These are phyloP conservation scores for Cryptococcus neoformans DNA, from an alignment of 1,284 basidiomycete genomes.

Conservation along the genomic window DNA sequence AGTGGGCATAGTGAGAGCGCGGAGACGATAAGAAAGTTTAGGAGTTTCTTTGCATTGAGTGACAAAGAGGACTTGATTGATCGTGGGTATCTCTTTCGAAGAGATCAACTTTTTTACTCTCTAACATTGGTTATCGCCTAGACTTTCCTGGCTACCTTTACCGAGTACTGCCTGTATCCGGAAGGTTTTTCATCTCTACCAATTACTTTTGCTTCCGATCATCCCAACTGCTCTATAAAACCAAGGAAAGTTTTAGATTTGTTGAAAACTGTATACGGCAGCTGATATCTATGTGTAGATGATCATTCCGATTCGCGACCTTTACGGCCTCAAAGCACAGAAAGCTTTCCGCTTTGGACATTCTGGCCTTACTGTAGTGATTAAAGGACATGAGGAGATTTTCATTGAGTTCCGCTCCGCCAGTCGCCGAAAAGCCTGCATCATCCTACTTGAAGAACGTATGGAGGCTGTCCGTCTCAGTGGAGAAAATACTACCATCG, in stretches of 20 bases:
- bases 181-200: slow-evolving; percentile 79
- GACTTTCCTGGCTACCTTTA: slow-evolving; percentile 86
- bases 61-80: slow-evolving; percentile 82
- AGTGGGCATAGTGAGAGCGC: slow-evolving; percentile 27
- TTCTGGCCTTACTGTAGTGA: slow-evolving; percentile 80
- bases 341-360: slow-evolving; percentile 86
- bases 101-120: background rate
- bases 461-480: slow-evolving; percentile 65
- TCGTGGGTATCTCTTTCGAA: slow-evolving; percentile 57
- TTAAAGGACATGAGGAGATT: slow-evolving; percentile 93
- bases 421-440: slow-evolving; percentile 72
- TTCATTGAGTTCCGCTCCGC: slow-evolving; percentile 89
- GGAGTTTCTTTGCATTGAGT: slow-evolving; percentile 72
- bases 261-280: no score
- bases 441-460: slow-evolving; percentile 69
- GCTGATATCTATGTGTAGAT: slow-evolving; percentile 59
- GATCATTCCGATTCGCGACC: slow-evolving; percentile 86
- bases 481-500: slow-evolving; percentile 5
- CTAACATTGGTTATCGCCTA: no score
- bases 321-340: slow-evolving; percentile 76
- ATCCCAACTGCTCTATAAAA: slow-evolving; percentile 69
- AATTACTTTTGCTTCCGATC: slow-evolving; percentile 90
- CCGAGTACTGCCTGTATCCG: slow-evolving; percentile 78
- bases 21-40: slow-evolving; percentile 57
- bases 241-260: slow-evolving; percentile 58